Evolutionary conservation across 305 asterid genomes (phyloP).

Genomic region (Solanum aculeatissimum): DNA sequence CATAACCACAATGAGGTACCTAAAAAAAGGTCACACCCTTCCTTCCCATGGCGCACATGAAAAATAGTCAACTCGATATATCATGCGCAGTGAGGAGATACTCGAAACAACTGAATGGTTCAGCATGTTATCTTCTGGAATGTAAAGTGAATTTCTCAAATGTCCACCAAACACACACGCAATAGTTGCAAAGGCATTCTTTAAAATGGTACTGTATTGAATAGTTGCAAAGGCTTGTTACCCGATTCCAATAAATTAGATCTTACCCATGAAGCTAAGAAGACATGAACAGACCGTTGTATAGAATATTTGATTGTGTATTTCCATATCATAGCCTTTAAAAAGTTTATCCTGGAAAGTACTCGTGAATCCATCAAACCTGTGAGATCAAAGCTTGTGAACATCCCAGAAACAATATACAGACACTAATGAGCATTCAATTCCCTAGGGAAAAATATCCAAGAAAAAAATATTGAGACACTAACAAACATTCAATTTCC

Average conservation of each 20-base stretch:
- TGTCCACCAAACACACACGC: not conserved
- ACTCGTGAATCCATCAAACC: slow-evolving; percentile 99
- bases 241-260: not conserved
- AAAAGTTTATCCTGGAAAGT: slow-evolving; percentile 98
- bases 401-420: not conserved
- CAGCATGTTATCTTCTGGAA: not conserved
- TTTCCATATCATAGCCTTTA: slow-evolving; percentile 96
- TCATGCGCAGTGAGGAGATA: not conserved
- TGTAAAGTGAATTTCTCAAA: not conserved
- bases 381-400: slow-evolving; percentile 17
- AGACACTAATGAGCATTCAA: not conserved
- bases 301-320: slow-evolving; percentile 94
- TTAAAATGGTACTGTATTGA: not conserved
- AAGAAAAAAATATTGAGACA: not conserved
- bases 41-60: not conserved
- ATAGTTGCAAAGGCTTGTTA: not conserved
- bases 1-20: not conserved
- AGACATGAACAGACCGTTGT: slow-evolving; percentile 93
- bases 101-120: not conserved
- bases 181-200: not conserved
- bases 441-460: not conserved
- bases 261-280: slow-evolving; percentile 77
- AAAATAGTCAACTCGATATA: not conserved
- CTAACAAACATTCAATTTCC: not conserved
- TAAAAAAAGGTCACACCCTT: not conserved